Evolutionary conservation across 202 grass and related monocot genomes (phyloP).

Genomic region (Panicum virgatum): DNA sequence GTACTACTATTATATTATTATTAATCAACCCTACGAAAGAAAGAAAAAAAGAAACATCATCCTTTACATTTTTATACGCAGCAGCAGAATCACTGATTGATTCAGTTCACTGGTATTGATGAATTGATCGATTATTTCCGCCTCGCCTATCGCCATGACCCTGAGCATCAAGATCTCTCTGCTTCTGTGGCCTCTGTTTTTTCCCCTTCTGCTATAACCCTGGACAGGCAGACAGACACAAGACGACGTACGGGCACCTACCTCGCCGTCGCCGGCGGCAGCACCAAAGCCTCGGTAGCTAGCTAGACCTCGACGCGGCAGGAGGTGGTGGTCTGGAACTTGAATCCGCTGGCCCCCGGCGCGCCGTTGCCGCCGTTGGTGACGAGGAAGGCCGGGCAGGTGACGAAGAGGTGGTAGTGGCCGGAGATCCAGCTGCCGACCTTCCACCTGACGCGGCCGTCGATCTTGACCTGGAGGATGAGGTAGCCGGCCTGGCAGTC

Average conservation of each 20-base stretch:
- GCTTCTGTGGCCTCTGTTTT: not conserved
- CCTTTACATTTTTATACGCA: not conserved
- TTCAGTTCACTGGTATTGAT: not conserved
- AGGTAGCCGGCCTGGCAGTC: constrained; percentile 57
- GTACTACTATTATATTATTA: too few relatives aligned
- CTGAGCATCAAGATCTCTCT: not conserved
- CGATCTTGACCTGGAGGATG: constrained; percentile 67
- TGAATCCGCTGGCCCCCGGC: constrained; percentile 30
- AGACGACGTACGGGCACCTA: too few relatives aligned
- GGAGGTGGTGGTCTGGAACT: constrained; percentile 70
- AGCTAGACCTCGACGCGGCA: constrained; percentile 68
- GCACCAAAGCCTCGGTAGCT: too few relatives aligned
- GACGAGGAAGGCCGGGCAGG: too few relatives aligned
- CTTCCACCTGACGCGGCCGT: constrained; percentile 77
- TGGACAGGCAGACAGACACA: not conserved
- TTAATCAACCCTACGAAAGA: not conserved
- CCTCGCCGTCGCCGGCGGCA: not conserved
- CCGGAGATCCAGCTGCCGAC: constrained; percentile 74
- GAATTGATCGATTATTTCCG: not conserved
- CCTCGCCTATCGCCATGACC: too few relatives aligned
- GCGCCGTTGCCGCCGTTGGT: constrained; percentile 21
- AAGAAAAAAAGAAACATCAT: not conserved
- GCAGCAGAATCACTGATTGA: not conserved
- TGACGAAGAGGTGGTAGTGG: constrained; percentile 67
- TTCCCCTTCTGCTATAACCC: not conserved